Base-by-base conservation (phyloP, 768 basidiomycete genomes). In the Amanita pallidorosea region DNA sequence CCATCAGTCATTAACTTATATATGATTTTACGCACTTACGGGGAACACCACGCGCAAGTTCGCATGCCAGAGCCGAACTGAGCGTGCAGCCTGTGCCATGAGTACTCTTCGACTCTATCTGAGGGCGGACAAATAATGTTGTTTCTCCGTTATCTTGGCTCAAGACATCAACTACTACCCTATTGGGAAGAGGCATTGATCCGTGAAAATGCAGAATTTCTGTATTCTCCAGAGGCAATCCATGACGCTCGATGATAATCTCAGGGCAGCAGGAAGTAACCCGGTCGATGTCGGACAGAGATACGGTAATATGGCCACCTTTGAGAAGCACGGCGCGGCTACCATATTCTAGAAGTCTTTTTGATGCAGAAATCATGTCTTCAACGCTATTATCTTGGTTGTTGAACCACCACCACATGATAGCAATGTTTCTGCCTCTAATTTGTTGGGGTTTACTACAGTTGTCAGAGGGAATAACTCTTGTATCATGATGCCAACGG, bases 31-130 rank as follows among this genome's bases (percentile, higher is more conserved):
- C 1, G 1, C 7, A 22, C 54, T 29, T 34, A 73, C 75, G 60
- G 46, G 74, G 71, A 53, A n/a, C 55, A 45, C 79, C 81, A 41
- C 67, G 69, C 2, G 78, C 84, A 13, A 93, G 67, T 5, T 72
- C 71, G 49, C 80, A 81, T 2, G 83, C 83, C 15, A 95, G 74
- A 0, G 90, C 88, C 0, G 92, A 82, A 42, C 82, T 84, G n/a
- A 96, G 70, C 0, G 93, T 96, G 62, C 92, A 96, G 2, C 92
- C 93, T 0, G 93, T 96, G 1, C 93, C 93, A 60, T 95, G 93
- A 0, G 92, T 96, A 56, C 73, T 88, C 31, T 66, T 74, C 5
- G 86, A 80, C 12, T 82, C 69, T 18, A 90, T 66, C 12, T 77
- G 68, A 2, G 85, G 81, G 6, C 79, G 73, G 17, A 78, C 70